These are phyloP conservation scores for Tanozyma kutaoensis DNA, from an alignment of 805 yeast species.

Conservation along the genomic window DNA sequence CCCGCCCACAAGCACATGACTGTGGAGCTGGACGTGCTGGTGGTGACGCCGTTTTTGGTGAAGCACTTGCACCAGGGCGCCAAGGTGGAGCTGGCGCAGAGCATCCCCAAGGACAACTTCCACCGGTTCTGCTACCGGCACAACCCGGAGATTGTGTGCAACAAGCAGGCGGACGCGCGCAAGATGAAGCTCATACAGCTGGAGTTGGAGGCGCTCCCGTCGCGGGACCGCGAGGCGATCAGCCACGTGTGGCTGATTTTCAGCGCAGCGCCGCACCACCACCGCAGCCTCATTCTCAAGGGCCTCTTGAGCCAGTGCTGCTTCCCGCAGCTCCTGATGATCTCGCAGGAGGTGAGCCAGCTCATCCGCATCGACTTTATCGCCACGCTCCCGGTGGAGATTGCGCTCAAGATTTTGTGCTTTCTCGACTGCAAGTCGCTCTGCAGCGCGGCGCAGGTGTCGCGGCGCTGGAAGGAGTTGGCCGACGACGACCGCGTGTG, in stretches of 20 bases:
- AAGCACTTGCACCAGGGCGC: constrained; percentile 28
- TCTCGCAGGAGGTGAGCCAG: constrained; percentile 65
- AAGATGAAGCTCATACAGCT: constrained; percentile 54
- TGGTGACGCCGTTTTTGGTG: constrained; percentile 26
- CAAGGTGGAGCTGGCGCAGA: constrained; percentile 9
- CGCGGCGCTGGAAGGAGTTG: constrained; percentile 69
- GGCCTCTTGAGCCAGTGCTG: constrained; percentile 87
- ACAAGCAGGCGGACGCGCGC: constrained; percentile 50
- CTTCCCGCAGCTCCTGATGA: constrained; percentile 83
- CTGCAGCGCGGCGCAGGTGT: constrained; percentile 89
- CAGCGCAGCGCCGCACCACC: constrained; percentile 53
- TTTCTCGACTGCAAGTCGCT: constrained; percentile 88
- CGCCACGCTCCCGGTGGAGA: constrained; percentile 71
- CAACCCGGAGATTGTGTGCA: constrained; percentile 75
- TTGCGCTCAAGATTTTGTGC: constrained; percentile 73
- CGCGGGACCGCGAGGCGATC: constrained; percentile 65
- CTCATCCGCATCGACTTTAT: constrained; percentile 84
- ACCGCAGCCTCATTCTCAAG: constrained; percentile 63
- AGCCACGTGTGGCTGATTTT: constrained; percentile 78
- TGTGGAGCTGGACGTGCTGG: no score
- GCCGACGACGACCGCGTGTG: constrained; percentile 97
- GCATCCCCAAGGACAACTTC: constrained; percentile 35
- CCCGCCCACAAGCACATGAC: no score
- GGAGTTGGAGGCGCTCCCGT: constrained; percentile 40
- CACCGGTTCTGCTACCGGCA: constrained; percentile 83